Percentiles rank a stretch among this genome's conserved stretches.
phyloP scores from a whole-genome alignment of 208 protist species.

The Zelonia costaricensis region DNA sequence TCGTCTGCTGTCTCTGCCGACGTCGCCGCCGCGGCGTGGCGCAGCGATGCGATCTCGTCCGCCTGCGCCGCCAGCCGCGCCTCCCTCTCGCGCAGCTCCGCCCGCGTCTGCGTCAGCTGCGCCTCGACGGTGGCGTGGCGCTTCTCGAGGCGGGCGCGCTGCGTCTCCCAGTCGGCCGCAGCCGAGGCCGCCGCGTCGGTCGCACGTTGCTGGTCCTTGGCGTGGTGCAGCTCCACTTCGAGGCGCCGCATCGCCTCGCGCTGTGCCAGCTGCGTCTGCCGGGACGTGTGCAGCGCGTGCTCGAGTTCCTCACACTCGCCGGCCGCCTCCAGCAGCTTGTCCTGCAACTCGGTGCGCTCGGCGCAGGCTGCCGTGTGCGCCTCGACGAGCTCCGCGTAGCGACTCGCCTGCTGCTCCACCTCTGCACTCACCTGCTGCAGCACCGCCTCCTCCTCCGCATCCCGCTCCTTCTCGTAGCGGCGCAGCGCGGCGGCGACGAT shows the following conservation, averaged over 20 bases:
- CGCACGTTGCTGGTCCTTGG: conserved; percentile 30
- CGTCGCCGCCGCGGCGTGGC: conserved; percentile 20
- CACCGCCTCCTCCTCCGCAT: conserved; percentile 71
- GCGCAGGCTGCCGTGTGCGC: conserved; percentile 21
- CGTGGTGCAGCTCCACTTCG: conserved; percentile 59
- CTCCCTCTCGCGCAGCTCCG: conserved; percentile 26
- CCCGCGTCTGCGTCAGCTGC: conserved; percentile 17
- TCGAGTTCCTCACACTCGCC: conserved; percentile 26
- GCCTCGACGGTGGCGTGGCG: conserved; percentile 29
- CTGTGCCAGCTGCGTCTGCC: conserved; percentile 38
- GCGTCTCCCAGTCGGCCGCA: conserved; percentile 12
- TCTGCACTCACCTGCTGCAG: conserved; percentile 67
- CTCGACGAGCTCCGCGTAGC: conserved; percentile 39
- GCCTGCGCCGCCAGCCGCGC: conserved; percentile 10
- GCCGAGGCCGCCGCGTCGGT: background rate
- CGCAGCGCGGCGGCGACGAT: conserved; percentile 38
- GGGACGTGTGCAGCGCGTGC: conserved; percentile 32
- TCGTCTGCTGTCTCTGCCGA: conserved; percentile 24
- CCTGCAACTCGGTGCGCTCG: conserved; percentile 31
- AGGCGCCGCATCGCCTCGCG: conserved; percentile 29
- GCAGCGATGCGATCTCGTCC: conserved; percentile 25
- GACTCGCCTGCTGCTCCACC: conserved; percentile 54
- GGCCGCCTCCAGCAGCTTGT: conserved; percentile 22
- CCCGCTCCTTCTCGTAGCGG: conserved; percentile 58
- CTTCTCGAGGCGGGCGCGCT: conserved; percentile 17